These are phyloP conservation scores for Pinus taeda DNA, from an alignment of 75 land plant genomes.

Conservation along the genomic window DNA sequence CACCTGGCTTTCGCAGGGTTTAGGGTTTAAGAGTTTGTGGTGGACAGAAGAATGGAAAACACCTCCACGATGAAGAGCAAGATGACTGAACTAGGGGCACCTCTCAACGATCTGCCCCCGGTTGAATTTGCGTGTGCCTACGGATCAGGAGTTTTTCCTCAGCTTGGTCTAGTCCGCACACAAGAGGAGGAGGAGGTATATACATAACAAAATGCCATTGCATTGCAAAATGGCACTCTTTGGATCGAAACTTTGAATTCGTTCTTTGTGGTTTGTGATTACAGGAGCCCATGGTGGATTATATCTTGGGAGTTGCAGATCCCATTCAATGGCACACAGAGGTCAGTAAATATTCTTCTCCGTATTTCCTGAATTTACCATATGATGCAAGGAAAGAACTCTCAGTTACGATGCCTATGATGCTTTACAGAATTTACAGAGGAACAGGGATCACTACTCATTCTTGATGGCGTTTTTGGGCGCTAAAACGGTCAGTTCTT, in stretches of 20 bases:
- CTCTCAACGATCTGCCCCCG: conserved; percentile 61
- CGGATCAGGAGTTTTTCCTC: conserved; percentile 87
- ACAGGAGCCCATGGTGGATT: conserved; percentile 83
- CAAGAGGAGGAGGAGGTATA: not conserved
- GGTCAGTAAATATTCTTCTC: conserved; percentile 25
- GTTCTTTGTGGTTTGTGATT: not conserved
- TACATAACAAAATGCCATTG: not conserved
- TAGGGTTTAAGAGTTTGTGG: not conserved
- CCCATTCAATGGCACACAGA: conserved; percentile 83
- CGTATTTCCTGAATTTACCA: not conserved
- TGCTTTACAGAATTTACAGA: conserved; percentile 64
- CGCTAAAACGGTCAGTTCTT: conserved; percentile 49
- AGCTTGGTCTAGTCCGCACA: conserved; percentile 15
- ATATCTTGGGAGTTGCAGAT: conserved; percentile 84
- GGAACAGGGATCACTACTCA: conserved; percentile 76
- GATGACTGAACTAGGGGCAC: conserved; percentile 36
- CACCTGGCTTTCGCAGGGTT: not conserved
- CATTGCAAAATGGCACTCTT: not conserved
- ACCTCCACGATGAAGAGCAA: conserved; percentile 1
- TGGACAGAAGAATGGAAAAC: not conserved
- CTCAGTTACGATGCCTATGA: too few relatives aligned
- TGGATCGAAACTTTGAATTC: not conserved
- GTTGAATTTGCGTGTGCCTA: conserved; percentile 88
- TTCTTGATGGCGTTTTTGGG: conserved; percentile 76
- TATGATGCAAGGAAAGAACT: too few relatives aligned